Percentiles rank a stretch among this genome's conserved stretches.
phyloP scores from a whole-genome alignment of 352 stramenopile genomes.

The Plasmopara halstedii region DNA sequence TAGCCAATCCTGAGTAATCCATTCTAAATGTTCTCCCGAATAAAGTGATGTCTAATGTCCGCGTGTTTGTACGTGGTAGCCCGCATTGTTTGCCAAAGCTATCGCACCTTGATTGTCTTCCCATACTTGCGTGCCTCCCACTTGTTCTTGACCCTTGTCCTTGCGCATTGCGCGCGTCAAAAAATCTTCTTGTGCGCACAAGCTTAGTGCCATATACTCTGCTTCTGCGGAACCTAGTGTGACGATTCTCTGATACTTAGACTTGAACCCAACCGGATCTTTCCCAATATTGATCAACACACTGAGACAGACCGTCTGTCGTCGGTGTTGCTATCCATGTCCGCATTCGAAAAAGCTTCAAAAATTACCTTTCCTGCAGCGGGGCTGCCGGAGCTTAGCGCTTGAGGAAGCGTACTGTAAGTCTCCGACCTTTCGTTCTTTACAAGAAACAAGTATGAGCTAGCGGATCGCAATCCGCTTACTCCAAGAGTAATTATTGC shows the following conservation, averaged over 20 bases:
- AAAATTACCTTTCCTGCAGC: too few relatives aligned
- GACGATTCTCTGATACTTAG: slow-evolving; percentile 3
- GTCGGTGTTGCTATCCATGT: too few relatives aligned
- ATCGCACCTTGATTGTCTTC: slow-evolving; percentile 1
- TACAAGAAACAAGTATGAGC: too few relatives aligned
- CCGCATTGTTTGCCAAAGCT: neutral
- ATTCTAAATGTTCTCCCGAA: too few relatives aligned
- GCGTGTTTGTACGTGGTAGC: neutral
- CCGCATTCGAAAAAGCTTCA: neutral
- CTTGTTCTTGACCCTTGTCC: slow-evolving; percentile 2
- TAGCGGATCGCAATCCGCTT: too few relatives aligned
- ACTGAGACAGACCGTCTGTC: neutral
- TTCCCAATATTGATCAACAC: slow-evolving; percentile 3
- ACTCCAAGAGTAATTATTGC: too few relatives aligned
- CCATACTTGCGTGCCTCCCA: neutral
- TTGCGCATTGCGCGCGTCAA: neutral
- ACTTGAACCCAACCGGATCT: slow-evolving; percentile 10
- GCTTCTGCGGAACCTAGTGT: slow-evolving; percentile 6
- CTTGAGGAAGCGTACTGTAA: too few relatives aligned
- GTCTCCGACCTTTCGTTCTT: too few relatives aligned
- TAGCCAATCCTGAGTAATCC: neutral
- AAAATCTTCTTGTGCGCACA: slow-evolving; percentile 6
- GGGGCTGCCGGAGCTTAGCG: too few relatives aligned
- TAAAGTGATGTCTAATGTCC: too few relatives aligned
- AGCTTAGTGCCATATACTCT: slow-evolving; percentile 10